Conservation (phyloP, 139 green algal species). For the Coccomyxa sp. region DNA sequence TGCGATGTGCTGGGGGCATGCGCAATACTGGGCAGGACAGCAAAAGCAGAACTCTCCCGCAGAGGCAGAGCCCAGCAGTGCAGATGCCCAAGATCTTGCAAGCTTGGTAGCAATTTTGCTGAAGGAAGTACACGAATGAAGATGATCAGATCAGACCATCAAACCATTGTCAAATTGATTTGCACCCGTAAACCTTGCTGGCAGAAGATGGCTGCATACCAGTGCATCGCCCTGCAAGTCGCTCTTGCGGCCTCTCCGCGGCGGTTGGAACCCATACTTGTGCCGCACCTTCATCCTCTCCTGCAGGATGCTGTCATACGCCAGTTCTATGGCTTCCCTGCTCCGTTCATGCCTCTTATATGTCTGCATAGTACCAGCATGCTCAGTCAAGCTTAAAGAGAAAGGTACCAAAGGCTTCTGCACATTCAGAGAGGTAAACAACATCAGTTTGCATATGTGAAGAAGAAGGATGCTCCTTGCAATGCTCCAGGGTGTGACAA, state of each 20-base stretch:
- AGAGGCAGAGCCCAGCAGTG: neutral
- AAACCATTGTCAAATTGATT: no score
- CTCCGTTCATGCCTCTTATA: conserved; percentile 74
- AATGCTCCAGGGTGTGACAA: neutral
- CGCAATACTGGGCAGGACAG: neutral
- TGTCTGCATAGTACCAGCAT: conserved; percentile 26
- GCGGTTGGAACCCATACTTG: conserved; percentile 66
- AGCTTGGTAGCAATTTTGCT: no score
- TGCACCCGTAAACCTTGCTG: no score
- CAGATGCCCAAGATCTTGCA: no score
- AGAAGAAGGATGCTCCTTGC: neutral
- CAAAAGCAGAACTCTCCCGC: neutral
- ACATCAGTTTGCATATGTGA: neutral
- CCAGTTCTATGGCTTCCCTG: conserved; percentile 78
- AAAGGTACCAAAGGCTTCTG: neutral
- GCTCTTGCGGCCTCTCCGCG: conserved; percentile 39
- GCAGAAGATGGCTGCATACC: neutral
- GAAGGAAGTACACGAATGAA: no score
- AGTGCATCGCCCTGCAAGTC: conserved; percentile 34
- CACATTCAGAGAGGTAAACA: neutral
- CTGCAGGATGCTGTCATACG: conserved; percentile 73
- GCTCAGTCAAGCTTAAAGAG: neutral
- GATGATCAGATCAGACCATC: no score
- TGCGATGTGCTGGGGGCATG: neutral
- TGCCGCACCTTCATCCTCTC: conserved; percentile 60